Base-by-base conservation (phyloP, 108 stramenopile genomes). In the Nannochloropsis salina region DNA sequence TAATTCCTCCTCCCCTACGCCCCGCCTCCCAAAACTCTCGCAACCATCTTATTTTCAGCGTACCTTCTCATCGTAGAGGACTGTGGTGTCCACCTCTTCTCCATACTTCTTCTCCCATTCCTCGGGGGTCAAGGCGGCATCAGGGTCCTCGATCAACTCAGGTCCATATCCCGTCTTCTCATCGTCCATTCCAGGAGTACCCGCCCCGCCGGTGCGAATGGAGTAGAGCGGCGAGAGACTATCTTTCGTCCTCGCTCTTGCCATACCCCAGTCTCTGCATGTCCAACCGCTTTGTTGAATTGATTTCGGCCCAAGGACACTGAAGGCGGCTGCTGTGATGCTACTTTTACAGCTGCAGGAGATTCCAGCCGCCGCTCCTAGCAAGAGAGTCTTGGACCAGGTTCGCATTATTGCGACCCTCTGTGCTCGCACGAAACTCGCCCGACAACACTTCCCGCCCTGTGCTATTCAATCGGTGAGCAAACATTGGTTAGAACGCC, bases 71-170 rank as follows among this genome's bases (percentile, higher is more conserved):
- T 74, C 61, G 61, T 74, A 74, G 20, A 74, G n/a, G n/a, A 74
- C 61, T n/a, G n/a, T 74, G 20, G 61, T 74, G 8, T 74, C 61
- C 8, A 74, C 61, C 8, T 74, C 61, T n/a, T 74, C 61, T 74
- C 61, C 61, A n/a, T 74, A 74, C 61, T 74, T 74, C 20, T 15
- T n/a, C 61, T 74, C 61, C 61, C 61, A 74, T 2, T 74, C 61
- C 61, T 74, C 61, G 15, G 61, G 61, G 61, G 20, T 74, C 61
- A 74, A n/a, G 8, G 61, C 15, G 20, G 61, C 61, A n/a, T 74
- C 61, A n/a, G 61, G 61, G 61, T 74, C 61, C n/a, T 74, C 20
- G n/a, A 74, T 74, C 61, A 74, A 74, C 61, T 74, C 61, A n/a
- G 61, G 61, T n/a, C 61, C 61, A n/a, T 74, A 74, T n/a, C 61